A percentile compares a stretch with the other conserved stretches of the same genome.
phyloP scores from a whole-genome alignment of 495 filamentous ascomycete species.

The Aspergillus nanangensis region DNA sequence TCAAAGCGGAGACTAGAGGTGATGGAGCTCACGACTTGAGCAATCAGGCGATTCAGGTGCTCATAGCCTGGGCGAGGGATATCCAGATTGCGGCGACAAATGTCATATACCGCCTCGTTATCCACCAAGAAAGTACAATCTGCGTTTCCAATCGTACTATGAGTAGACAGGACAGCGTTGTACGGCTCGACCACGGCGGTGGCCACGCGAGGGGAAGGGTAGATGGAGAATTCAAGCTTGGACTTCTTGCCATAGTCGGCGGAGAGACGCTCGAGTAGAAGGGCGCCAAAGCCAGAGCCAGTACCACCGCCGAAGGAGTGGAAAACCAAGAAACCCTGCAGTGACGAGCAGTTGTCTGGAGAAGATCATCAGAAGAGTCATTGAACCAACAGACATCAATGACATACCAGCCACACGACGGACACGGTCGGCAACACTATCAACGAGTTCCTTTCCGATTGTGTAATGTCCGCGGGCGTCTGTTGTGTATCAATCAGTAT shows the following conservation, averaged over 20 bases:
- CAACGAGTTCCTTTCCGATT: constrained; percentile 86
- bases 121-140: constrained; percentile 93
- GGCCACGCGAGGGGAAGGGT: constrained; percentile 79
- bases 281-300: constrained; percentile 84
- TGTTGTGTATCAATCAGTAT: constrained; percentile 34
- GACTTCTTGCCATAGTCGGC: constrained; percentile 92
- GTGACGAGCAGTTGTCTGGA: constrained; percentile 81
- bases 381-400: too few relatives aligned
- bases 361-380: constrained; percentile 14
- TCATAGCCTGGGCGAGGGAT: constrained; percentile 83
- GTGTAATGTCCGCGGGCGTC: constrained; percentile 92
- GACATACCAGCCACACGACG: constrained; percentile 70
- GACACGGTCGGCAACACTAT: constrained; percentile 77
- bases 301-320: constrained; percentile 93
- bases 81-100: constrained; percentile 84
- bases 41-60: constrained; percentile 86
- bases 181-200: constrained; percentile 91
- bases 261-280: constrained; percentile 81
- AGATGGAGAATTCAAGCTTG: constrained; percentile 90
- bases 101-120: constrained; percentile 91
- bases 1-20: constrained; percentile 88
- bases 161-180: constrained; percentile 86
- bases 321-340: constrained; percentile 91
- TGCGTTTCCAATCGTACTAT: constrained; percentile 90
- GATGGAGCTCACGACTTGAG: constrained; percentile 88